Evolutionary conservation across 768 basidiomycete species (phyloP), one percentile per base, ranked within the genome.

Genomic region (Xerocomellus chrysenteron): DNA sequence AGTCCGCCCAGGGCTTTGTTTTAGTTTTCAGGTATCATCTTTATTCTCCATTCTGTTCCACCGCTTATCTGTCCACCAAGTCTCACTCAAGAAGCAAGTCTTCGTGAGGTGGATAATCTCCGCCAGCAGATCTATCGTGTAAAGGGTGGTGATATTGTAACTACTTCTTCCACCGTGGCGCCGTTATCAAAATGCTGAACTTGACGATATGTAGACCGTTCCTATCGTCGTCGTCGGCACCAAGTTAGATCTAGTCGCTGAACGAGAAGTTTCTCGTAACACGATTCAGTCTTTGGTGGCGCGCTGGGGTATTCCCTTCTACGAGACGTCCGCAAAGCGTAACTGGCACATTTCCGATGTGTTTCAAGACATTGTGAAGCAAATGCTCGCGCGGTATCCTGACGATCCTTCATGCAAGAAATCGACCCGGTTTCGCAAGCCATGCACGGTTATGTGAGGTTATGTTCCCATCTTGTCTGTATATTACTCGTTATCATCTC

Each of bases 141-240:
- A 60, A 92, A 90, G 74, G 87, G 87, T 24, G 82, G 80, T 32
- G 83, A 84, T 63, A 79, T 73, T 26, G 87, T 88, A 60, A 65
- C 78, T 72, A 17, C 30, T 37, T 42, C 16, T 45, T 58, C 26
- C 32, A 47, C 14, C 19, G 53, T 36, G 9, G 32, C n/a, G 12
- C 17, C 4, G 14, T 39, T 26, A 30, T 37, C 8, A 16, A 37
- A 2, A 44, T 53, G 33, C 47, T 68, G 28, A 67, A 10, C 30
- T 8, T 37, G 21, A 47, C 44, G 39, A 44, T 40, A 35, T 59
- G 12, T 52, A 88, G 84, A 75, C 74, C 32, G 74, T 92, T 19
- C 93, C 92, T 10, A 89, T 94, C 59, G 88, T 93, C 12, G 81
- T 94, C 16, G 92, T 92, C 10, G 92, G 92, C 42, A 93, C 92